Conservation (phyloP, 1,139 yeast genomes). For the Chernovozyma aurita region DNA sequence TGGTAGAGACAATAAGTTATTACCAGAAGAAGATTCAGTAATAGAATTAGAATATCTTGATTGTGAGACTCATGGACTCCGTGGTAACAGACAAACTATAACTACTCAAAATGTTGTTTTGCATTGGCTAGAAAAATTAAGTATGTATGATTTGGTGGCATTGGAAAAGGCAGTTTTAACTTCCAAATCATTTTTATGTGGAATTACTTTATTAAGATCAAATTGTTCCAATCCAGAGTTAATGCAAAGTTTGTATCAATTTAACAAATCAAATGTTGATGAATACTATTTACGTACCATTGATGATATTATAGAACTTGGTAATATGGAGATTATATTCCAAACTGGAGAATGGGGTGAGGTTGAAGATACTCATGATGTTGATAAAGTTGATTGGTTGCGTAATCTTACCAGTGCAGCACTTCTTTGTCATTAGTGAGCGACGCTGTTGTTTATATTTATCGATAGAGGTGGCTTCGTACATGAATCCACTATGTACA, state of each 20-base stretch:
- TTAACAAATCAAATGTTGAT: constrained; percentile 24
- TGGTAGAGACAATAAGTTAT: constrained; percentile 17
- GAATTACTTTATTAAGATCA: constrained; percentile 44
- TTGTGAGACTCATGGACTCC: constrained; percentile 72
- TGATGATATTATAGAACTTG: constrained; percentile 73
- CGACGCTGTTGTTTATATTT: too few species aligned
- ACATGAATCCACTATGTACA: too few species aligned
- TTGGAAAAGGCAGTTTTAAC: constrained; percentile 83
- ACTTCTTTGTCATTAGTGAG: constrained; percentile 35
- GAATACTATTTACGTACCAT: constrained; percentile 38
- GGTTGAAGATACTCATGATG: constrained; percentile 97
- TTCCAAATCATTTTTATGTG: constrained; percentile 82
- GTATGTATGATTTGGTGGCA: constrained; percentile 76
- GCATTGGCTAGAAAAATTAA: constrained; percentile 60
- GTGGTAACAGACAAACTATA: constrained; percentile 70
- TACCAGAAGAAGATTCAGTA: constrained; percentile 15
- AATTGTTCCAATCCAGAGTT: constrained; percentile 23
- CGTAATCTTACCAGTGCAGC: constrained; percentile 82
- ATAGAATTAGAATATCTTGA: constrained; percentile 58
- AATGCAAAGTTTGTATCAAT: constrained; percentile 27
- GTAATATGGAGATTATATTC: constrained; percentile 74
- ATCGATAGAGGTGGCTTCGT: too few species aligned
- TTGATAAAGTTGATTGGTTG: constrained; percentile 82
- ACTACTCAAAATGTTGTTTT: constrained; percentile 60
- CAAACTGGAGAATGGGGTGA: constrained; percentile 96